Conservation (phyloP, 2,329 filamentous ascomycete species). For the Magnaporthiopsis incrustans region DNA sequence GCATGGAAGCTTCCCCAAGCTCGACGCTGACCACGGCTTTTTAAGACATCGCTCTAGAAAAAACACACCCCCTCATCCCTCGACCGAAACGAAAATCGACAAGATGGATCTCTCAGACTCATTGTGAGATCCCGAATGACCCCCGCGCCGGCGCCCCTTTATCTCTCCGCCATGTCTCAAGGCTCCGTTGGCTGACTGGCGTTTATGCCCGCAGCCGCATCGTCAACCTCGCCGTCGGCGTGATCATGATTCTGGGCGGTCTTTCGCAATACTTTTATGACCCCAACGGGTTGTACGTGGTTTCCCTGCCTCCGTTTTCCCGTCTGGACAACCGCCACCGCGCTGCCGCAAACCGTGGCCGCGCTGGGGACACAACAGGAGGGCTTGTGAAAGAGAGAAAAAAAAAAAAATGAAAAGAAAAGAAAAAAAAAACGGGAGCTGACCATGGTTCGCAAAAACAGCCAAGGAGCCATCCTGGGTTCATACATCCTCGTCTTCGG, state of each 20-base stretch:
- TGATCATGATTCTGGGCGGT: conserved; percentile 81
- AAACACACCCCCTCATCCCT: background rate
- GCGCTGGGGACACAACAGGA: conserved; percentile 15
- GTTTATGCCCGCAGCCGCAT: conserved; percentile 58
- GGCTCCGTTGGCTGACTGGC: background rate
- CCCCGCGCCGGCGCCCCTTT: background rate
- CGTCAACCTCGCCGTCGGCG: conserved; percentile 83
- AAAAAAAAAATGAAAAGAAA: no score
- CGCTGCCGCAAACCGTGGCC: no score
- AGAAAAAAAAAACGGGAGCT: background rate
- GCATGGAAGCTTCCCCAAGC: no score
- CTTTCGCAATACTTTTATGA: conserved; percentile 60
- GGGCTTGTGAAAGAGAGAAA: background rate
- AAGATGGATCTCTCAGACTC: conserved; percentile 8
- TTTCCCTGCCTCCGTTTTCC: no score
- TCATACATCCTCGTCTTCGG: conserved; percentile 89
- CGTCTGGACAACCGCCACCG: no score
- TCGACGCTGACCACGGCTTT: background rate
- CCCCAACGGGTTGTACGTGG: conserved; percentile 48
- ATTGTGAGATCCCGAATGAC: background rate
- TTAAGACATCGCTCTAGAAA: background rate
- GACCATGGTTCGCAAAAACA: conserved; percentile 22
- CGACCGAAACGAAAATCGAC: background rate
- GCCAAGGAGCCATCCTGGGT: conserved; percentile 69
- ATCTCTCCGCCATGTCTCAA: no score